Evolutionary conservation across 495 filamentous ascomycete genomes (phyloP), one percentile per base, ranked within the genome.

Genomic region (Schizothecium vesticola): DNA sequence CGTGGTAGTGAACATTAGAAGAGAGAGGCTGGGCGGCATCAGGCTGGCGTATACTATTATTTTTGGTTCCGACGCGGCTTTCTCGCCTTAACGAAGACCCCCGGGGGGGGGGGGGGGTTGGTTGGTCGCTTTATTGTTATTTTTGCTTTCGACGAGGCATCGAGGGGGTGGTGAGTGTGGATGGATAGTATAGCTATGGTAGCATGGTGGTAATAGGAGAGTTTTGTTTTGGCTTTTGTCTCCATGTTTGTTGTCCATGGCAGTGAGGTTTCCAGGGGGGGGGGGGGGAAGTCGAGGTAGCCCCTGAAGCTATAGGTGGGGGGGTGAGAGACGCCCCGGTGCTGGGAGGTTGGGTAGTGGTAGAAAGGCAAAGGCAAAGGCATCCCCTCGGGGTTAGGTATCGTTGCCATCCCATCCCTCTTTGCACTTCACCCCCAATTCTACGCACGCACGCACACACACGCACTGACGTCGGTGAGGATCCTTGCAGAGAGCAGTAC

Each of bases 21-120:
- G 43, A 43, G 61, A n/a, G 65, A 60, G 28, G 36, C 10, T 7
- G 13, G 65, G 55, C 57, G 26, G 64, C 64, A 72, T 72, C 65
- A 51, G 65, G 65, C 58, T 51, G 70, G 64, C 68, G 70, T 59
- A 70, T 64, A 8, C 31, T 33, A 23, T 11, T 68, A 28, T 69
- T 69, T 62, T 69, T 72, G 69, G 56, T 56, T 51, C 43, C 9
- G 36, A 51, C 16, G 29, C 11, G 31, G 31, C 31, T 1, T 10
- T 12, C 31, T 33, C 31, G 31, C 31, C 31, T 33, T 33, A 11
- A 33, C 3, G 16, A 51, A 51, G 43, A 36, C 33, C n/a, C n/a
- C n/a, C n/a, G 13, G 0, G 12, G 33, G 12, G 33, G 33, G 0
- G 33, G 33, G 26, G 26, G 26, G 26, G 26, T 28, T 28, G 26